Evolutionary conservation across 1,284 basidiomycete genomes (phyloP).

Genomic region (Boletus smithii): DNA sequence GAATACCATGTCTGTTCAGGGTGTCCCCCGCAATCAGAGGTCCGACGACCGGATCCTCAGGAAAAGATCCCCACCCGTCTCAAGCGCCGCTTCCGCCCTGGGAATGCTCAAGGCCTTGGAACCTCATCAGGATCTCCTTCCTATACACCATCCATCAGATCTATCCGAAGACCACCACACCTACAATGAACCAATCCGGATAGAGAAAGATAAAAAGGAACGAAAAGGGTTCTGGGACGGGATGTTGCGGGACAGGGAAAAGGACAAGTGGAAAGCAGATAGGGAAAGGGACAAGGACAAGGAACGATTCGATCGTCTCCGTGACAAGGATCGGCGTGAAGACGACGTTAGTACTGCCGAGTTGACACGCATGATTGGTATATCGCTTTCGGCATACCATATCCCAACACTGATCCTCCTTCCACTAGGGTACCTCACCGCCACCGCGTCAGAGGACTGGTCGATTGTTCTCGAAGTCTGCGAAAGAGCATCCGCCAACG

Average conservation of each 20-base stretch:
- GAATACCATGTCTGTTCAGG: conserved; percentile 8
- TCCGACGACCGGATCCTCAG: conserved; percentile 24
- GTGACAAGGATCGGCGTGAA: conserved; percentile 31
- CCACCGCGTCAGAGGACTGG: conserved; percentile 77
- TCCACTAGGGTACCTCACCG: conserved; percentile 62
- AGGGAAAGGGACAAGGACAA: conserved; percentile 31
- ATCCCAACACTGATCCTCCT: conserved; percentile 4
- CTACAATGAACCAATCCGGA: conserved; percentile 29
- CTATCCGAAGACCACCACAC: conserved; percentile 30
- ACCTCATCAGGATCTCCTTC: conserved; percentile 37
- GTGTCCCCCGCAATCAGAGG: conserved; percentile 14
- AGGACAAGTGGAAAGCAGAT: conserved; percentile 30
- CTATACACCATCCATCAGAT: conserved; percentile 22
- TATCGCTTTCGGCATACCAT: conserved; percentile 4
- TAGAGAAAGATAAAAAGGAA: conserved; percentile 39
- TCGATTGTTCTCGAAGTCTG: conserved; percentile 73
- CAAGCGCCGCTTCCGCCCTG: conserved; percentile 39
- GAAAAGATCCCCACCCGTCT: conserved; percentile 33
- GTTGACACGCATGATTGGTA: conserved; percentile 69
- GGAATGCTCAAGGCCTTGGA: conserved; percentile 60
- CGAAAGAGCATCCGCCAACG: conserved; percentile 64
- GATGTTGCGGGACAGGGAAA: conserved; percentile 35
- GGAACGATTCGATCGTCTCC: conserved; percentile 23
- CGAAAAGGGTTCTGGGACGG: conserved; percentile 55
- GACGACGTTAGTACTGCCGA: conserved; percentile 49